Evolutionary conservation across 805 yeast genomes (phyloP).

Genomic region (Novakomyces olei): DNA sequence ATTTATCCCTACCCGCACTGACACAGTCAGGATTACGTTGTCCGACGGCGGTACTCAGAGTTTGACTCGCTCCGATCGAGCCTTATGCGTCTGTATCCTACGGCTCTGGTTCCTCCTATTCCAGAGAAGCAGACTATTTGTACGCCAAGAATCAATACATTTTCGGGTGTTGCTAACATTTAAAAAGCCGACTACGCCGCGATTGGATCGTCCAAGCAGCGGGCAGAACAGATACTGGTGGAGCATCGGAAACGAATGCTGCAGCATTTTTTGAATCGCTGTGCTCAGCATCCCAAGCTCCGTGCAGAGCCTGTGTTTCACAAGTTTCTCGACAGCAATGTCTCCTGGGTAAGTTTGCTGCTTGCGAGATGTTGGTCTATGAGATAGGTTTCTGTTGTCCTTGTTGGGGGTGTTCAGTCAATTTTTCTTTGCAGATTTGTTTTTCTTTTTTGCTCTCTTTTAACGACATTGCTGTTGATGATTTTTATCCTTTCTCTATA

Average conservation of each 20-base stretch:
- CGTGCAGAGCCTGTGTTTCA: conserved; percentile 29
- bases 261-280: conserved; percentile 39
- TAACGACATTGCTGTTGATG: no score
- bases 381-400: no score
- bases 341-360: conserved; percentile 34
- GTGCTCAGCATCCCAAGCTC: conserved; percentile 33
- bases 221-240: conserved; percentile 22
- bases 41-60: conserved; percentile 75
- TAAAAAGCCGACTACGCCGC: no score
- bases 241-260: conserved; percentile 58
- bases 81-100: conserved; percentile 52
- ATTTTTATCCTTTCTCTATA: no score
- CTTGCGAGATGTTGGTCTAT: neutral
- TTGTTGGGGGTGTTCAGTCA: no score
- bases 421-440: no score
- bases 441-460: no score
- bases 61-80: conserved; percentile 64
- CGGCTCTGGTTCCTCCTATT: conserved; percentile 73
- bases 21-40: conserved; percentile 23
- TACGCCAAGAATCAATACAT: no score
- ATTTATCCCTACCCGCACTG: no score
- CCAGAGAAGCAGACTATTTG: conserved; percentile 57
- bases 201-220: no score
- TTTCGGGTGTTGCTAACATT: no score
- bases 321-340: conserved; percentile 66